phyloP scores from a whole-genome alignment of 192 early-diverging fungal genomes.

The Coemansia sp. region DNA sequence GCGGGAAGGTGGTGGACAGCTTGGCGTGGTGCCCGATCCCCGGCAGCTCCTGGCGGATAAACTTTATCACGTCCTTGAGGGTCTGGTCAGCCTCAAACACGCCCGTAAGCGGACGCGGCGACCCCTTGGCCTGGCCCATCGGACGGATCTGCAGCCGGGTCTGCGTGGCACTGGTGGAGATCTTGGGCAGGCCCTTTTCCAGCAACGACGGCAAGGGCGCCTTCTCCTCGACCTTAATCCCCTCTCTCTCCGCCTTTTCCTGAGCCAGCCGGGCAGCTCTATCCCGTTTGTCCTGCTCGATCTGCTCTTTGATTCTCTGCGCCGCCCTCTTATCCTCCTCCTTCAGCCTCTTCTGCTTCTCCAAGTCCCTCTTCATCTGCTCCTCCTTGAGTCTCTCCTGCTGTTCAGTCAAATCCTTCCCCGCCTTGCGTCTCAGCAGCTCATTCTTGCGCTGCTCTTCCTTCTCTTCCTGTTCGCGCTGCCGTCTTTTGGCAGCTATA shows the following conservation, averaged over 20 bases:
- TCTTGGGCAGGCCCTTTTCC: constrained; percentile 23
- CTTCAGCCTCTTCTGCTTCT: constrained; percentile 62
- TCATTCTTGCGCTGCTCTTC: constrained; percentile 62
- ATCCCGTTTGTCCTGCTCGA: constrained; percentile 68
- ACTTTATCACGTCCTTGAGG: constrained; percentile 57
- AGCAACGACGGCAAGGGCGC: constrained; percentile 19
- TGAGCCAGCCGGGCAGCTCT: constrained; percentile 50
- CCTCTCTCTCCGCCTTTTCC: constrained; percentile 40
- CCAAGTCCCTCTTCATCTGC: constrained; percentile 60
- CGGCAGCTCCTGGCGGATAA: constrained; percentile 39
- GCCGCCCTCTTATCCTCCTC: constrained; percentile 63
- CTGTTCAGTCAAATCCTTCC: constrained; percentile 58
- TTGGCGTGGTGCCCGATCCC: constrained; percentile 50
- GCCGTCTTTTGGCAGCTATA: constrained; percentile 55
- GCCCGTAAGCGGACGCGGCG: constrained; percentile 56
- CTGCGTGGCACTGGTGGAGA: constrained; percentile 36
- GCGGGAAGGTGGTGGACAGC: constrained; percentile 62
- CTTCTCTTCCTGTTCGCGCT: constrained; percentile 57
- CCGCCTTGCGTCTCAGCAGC: constrained; percentile 56
- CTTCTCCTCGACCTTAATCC: neutral
- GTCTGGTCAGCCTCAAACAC: constrained; percentile 57
- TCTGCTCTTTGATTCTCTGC: constrained; percentile 58
- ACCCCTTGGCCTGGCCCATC: constrained; percentile 28
- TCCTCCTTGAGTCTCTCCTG: constrained; percentile 57
- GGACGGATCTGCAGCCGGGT: constrained; percentile 67